A percentile compares a stretch with the other conserved stretches of the same genome.
phyloP scores from a whole-genome alignment of 2,329 filamentous ascomycete genomes.

The Fusarium dlaminii region DNA sequence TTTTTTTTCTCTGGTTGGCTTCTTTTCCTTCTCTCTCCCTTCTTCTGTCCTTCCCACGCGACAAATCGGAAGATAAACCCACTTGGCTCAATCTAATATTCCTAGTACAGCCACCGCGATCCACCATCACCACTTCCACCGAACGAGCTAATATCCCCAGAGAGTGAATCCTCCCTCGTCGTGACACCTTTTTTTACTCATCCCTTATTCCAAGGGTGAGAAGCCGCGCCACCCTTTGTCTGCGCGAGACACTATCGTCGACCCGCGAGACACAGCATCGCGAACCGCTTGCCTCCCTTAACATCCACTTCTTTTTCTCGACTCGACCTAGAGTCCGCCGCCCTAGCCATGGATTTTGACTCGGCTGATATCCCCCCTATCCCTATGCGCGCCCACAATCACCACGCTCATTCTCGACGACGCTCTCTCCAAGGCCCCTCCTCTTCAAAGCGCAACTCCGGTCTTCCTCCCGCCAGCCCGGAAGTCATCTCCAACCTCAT shows the following conservation, averaged over 20 bases:
- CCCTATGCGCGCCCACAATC: constrained; percentile 40
- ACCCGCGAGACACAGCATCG: not conserved
- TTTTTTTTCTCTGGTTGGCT: not conserved
- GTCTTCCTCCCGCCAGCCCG: constrained; percentile 63
- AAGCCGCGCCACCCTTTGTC: constrained; percentile 13
- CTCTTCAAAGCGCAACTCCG: constrained; percentile 30
- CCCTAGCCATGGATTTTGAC: constrained; percentile 43
- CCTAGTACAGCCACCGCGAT: constrained; percentile 21
- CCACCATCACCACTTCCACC: constrained; percentile 30
- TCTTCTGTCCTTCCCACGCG: no score
- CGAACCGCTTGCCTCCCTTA: constrained; percentile 9
- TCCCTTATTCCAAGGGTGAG: constrained; percentile 12
- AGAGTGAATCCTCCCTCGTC: not conserved
- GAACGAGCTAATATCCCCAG: constrained; percentile 20
- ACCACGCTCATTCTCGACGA: constrained; percentile 24
- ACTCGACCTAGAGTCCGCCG: constrained; percentile 19
- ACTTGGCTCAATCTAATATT: constrained; percentile 13
- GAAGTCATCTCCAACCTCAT: constrained; percentile 77
- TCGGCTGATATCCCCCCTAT: constrained; percentile 46
- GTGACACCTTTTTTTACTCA: not conserved
- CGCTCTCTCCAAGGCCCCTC: constrained; percentile 28
- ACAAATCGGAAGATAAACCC: not conserved
- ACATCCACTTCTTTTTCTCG: constrained; percentile 21
- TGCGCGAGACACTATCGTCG: constrained; percentile 10
- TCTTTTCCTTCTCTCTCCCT: not conserved